Conservation (phyloP, 345 rosid species). For the Brassica napus region DNA sequence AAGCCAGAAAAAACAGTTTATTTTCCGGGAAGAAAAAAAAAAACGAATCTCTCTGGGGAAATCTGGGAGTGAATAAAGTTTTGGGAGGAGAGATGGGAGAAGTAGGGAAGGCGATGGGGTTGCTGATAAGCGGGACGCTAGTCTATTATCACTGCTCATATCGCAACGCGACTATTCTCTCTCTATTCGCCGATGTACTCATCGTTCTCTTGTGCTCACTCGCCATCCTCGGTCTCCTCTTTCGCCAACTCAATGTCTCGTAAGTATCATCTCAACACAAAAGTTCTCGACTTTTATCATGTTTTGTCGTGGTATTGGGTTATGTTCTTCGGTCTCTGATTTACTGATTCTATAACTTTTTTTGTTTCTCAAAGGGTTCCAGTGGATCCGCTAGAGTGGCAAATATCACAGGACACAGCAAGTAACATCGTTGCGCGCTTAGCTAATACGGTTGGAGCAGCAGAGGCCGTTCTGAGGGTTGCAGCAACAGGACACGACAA, state of each 20-base stretch:
- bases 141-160: slow-evolving; percentile 88
- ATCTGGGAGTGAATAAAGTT: slow-evolving; percentile 13
- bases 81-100: slow-evolving; percentile 42
- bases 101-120: slow-evolving; percentile 58
- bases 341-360: slow-evolving; percentile 2
- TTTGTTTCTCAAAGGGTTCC: slow-evolving; percentile 59
- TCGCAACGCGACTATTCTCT: slow-evolving; percentile 73
- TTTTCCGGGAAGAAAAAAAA: not conserved
- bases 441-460: slow-evolving; percentile 91
- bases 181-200: slow-evolving; percentile 83
- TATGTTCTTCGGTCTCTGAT: slow-evolving; percentile 9
- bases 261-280: slow-evolving; percentile 31
- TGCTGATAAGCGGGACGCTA: slow-evolving; percentile 62
- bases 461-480: slow-evolving; percentile 92
- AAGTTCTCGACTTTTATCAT: not conserved
- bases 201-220: slow-evolving; percentile 97
- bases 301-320: not conserved
- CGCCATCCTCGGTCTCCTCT: slow-evolving; percentile 98
- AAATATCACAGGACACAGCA: slow-evolving; percentile 93
- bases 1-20: slow-evolving; percentile 16
- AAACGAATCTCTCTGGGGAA: not conserved
- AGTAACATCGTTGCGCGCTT: slow-evolving; percentile 70
- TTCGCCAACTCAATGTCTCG: slow-evolving; percentile 93
- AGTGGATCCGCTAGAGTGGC: slow-evolving; percentile 97
- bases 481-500: slow-evolving; percentile 99